These are phyloP conservation scores for Penicillium malachiteum DNA, from an alignment of 495 filamentous ascomycete species.

Conservation along the genomic window DNA sequence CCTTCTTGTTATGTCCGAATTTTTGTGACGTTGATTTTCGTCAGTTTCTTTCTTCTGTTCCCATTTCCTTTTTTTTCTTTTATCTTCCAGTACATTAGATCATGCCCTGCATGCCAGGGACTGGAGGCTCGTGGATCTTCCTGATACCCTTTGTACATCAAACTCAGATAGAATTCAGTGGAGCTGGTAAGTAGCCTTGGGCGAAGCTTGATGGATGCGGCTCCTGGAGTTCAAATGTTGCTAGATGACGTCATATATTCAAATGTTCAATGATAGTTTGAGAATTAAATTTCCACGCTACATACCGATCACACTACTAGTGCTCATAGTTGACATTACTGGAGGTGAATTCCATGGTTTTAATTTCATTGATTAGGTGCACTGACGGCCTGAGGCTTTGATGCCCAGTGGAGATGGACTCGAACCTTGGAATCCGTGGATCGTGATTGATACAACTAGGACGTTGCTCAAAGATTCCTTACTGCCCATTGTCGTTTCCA, in stretches of 20 bases:
- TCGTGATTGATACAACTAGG: too few species aligned
- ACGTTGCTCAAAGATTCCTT: too few species aligned
- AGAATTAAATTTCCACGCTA: too few species aligned
- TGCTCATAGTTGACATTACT: too few species aligned
- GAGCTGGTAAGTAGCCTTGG: slow-evolving; percentile 20
- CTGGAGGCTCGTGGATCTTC: slow-evolving; percentile 23
- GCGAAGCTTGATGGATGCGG: slow-evolving; percentile 14
- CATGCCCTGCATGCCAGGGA: slow-evolving; percentile 19
- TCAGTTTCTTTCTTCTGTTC: background rate
- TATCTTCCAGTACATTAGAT: slow-evolving; percentile 31
- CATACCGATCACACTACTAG: too few species aligned
- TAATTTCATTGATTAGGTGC: too few species aligned
- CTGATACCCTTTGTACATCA: slow-evolving; percentile 35
- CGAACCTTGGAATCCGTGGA: too few species aligned
- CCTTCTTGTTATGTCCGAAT: background rate
- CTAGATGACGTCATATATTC: slow-evolving; percentile 11
- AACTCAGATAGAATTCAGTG: slow-evolving; percentile 30
- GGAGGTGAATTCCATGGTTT: too few species aligned
- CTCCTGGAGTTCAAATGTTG: background rate
- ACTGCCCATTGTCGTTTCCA: too few species aligned
- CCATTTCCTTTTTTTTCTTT: slow-evolving; percentile 7
- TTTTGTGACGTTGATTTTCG: background rate
- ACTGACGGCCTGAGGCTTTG: too few species aligned
- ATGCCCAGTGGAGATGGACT: too few species aligned
- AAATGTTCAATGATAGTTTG: slow-evolving; percentile 1